A percentile compares a stretch with the other conserved stretches of the same genome.
Evolutionary conservation across 331 rosid genomes (phyloP).

Genomic region (Malus hybrid): DNA sequence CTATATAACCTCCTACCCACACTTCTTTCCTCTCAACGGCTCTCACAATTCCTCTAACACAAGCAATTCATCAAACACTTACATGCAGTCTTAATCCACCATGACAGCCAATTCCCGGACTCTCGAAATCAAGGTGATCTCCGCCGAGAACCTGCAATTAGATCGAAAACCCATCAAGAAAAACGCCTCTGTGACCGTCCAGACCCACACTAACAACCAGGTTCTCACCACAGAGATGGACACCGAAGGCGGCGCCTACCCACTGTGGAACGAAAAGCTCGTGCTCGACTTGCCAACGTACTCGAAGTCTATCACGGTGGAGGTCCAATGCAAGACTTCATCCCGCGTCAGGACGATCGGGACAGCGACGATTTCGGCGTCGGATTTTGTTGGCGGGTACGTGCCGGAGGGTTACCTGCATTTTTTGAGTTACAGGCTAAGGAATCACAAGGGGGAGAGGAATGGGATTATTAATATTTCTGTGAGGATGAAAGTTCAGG

Average conservation of each 20-base stretch:
- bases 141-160: slow-evolving; percentile 27
- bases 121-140: slow-evolving; percentile 34
- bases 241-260: slow-evolving; percentile 26
- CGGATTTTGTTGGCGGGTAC: slow-evolving; percentile 32
- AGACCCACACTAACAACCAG: not conserved
- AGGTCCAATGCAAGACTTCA: slow-evolving; percentile 40
- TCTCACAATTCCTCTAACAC: too few relatives aligned
- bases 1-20: not conserved
- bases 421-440: slow-evolving; percentile 51
- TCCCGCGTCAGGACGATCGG: slow-evolving; percentile 30
- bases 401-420: slow-evolving; percentile 39
- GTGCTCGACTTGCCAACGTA: slow-evolving; percentile 22
- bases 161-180: slow-evolving; percentile 24
- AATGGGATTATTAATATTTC: slow-evolving; percentile 62
- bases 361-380: slow-evolving; percentile 37
- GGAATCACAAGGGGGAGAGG: slow-evolving; percentile 35
- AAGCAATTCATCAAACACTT: too few relatives aligned
- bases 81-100: not conserved
- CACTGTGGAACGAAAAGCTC: slow-evolving; percentile 27
- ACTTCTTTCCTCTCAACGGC: not conserved
- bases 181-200: slow-evolving; percentile 21
- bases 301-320: slow-evolving; percentile 21
- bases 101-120: not conserved
- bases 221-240: slow-evolving; percentile 16
- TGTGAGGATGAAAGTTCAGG: slow-evolving; percentile 15